phyloP scores from a whole-genome alignment of 2,329 filamentous ascomycete species.

The Fusarium sp. region DNA sequence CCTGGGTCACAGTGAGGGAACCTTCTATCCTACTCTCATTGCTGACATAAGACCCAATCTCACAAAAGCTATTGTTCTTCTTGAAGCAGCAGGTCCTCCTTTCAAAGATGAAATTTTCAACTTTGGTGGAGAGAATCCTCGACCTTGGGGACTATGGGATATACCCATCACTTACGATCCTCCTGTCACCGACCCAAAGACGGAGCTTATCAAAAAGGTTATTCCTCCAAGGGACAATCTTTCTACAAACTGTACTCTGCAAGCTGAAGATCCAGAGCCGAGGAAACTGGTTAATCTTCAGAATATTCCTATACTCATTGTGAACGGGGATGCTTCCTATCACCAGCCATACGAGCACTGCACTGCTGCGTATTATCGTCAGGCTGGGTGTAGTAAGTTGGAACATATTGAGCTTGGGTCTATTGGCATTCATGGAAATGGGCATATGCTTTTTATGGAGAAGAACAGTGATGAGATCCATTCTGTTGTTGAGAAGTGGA shows the following conservation, averaged over 20 bases:
- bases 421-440: constrained; percentile 37
- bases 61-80: constrained; percentile 54
- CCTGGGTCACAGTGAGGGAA: constrained; percentile 60
- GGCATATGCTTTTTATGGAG: constrained; percentile 44
- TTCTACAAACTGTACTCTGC: constrained; percentile 33
- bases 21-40: constrained; percentile 50
- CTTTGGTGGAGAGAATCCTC: constrained; percentile 49
- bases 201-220: constrained; percentile 27
- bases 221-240: background rate
- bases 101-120: constrained; percentile 57
- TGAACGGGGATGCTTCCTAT: constrained; percentile 35
- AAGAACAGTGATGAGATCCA: constrained; percentile 41
- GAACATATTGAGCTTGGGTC: constrained; percentile 36
- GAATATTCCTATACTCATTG: constrained; percentile 43
- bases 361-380: constrained; percentile 34
- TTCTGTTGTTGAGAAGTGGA: constrained; percentile 27
- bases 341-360: constrained; percentile 41
- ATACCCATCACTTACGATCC: constrained; percentile 62
- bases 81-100: constrained; percentile 61
- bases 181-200: constrained; percentile 39
- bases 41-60: constrained; percentile 52
- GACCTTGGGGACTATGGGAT: constrained; percentile 60
- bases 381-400: constrained; percentile 38
- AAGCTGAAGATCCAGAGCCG: constrained; percentile 23
- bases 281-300: constrained; percentile 49